Conservation (phyloP, 202 grass and related monocot genomes). For the Hordeum pubiflorum region DNA sequence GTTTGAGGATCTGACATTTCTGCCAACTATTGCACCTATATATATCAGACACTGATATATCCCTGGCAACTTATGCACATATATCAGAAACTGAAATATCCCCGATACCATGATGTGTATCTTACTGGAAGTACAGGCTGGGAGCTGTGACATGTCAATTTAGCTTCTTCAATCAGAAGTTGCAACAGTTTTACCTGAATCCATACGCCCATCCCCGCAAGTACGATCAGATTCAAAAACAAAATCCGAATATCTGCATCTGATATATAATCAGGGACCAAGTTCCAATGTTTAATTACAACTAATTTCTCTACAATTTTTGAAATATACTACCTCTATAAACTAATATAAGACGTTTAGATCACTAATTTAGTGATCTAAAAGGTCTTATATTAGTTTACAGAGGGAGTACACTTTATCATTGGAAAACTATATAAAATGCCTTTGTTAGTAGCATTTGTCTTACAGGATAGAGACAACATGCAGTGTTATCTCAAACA, state of each 20-base stretch:
- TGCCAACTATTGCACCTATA: not conserved
- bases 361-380: too few species aligned
- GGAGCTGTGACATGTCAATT: not conserved
- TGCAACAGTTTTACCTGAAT: not conserved
- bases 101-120: not conserved
- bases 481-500: not conserved
- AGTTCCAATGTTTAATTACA: not conserved
- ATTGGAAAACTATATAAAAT: not conserved
- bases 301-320: not conserved
- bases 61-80: not conserved
- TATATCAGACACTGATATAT: not conserved
- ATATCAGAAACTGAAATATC: not conserved
- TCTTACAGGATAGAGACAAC: not conserved
- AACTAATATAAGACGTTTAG: too few species aligned
- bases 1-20: not conserved
- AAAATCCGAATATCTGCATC: slow-evolving; percentile 4
- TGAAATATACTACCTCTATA: not conserved
- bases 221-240: not conserved
- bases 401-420: not conserved
- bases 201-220: not conserved
- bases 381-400: too few species aligned
- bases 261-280: not conserved
- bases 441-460: not conserved
- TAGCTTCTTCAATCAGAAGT: not conserved
- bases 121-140: not conserved